phyloP scores from a whole-genome alignment of 441 rosid species.

The Jatropha podagrica region DNA sequence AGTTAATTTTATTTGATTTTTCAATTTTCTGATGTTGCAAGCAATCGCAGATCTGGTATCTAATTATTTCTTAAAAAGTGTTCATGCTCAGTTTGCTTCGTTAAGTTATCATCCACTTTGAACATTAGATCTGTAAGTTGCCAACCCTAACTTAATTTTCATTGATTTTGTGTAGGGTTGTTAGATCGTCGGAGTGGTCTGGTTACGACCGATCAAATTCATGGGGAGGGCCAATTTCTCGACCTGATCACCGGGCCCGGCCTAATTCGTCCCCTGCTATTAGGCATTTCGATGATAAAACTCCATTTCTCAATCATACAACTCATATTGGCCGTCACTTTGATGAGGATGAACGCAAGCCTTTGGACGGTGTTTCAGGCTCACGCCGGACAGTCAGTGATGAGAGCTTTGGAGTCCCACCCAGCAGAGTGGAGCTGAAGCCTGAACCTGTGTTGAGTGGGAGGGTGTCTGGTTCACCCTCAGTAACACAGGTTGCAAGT shows the following conservation, averaged over 20 bases:
- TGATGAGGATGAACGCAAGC: conserved; percentile 84
- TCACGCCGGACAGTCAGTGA: conserved; percentile 64
- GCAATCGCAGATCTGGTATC: conserved; percentile 22
- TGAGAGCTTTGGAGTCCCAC: conserved; percentile 46
- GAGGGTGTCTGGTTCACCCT: conserved; percentile 30
- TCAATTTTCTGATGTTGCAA: conserved; percentile 13
- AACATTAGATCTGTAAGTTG: conserved; percentile 20
- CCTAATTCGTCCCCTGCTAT: conserved; percentile 59
- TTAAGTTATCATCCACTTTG: background rate
- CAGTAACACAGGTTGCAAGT: conserved; percentile 25
- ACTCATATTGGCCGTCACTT: conserved; percentile 69
- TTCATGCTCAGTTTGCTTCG: background rate
- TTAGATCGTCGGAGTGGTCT: conserved; percentile 56
- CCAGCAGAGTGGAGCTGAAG: conserved; percentile 45
- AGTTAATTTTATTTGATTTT: background rate
- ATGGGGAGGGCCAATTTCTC: conserved; percentile 58
- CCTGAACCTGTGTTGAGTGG: conserved; percentile 42
- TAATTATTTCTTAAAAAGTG: background rate
- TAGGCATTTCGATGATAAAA: conserved; percentile 73
- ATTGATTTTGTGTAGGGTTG: conserved; percentile 35
- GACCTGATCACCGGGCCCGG: conserved; percentile 58
- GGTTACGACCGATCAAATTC: conserved; percentile 54
- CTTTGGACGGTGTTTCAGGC: conserved; percentile 61
- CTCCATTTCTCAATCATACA: conserved; percentile 55
- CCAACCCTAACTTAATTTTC: conserved; percentile 21